A percentile compares a stretch with the other conserved stretches of the same genome.
phyloP scores from a whole-genome alignment of 371 early-diverging fungal genomes.

The Mortierella sp. region DNA sequence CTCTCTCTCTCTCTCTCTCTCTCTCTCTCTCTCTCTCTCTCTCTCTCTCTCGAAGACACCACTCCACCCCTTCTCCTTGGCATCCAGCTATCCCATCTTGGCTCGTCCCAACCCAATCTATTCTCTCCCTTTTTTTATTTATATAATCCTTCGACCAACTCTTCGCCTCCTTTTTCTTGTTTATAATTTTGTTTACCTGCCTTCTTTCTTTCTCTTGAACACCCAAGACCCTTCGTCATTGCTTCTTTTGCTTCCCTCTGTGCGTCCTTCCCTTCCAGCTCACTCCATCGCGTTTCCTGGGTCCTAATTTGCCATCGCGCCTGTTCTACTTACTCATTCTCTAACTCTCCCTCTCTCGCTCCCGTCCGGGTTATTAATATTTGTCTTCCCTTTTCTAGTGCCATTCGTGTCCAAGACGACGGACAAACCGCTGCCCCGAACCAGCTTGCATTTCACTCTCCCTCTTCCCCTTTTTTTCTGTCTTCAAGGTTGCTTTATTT shows the following conservation, averaged over 20 bases:
- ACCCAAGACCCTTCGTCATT: not conserved
- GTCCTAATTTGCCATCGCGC: conserved; percentile 16
- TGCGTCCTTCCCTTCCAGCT: conserved; percentile 19
- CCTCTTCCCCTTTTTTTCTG: not conserved
- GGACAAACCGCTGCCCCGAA: not conserved
- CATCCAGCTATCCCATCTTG: conserved; percentile 22
- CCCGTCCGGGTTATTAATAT: conserved; percentile 23
- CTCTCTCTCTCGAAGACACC: not conserved
- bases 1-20: not conserved
- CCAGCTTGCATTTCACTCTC: not conserved
- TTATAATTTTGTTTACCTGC: conserved; percentile 9
- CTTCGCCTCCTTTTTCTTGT: conserved; percentile 11
- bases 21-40: conserved; percentile 6
- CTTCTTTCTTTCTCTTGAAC: not conserved
- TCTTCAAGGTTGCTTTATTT: not conserved
- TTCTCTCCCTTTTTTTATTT: conserved; percentile 12
- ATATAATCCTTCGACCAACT: not conserved
- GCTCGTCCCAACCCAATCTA: conserved; percentile 16
- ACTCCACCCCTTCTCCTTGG: conserved; percentile 22
- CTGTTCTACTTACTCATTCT: conserved; percentile 4
- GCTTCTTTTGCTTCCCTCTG: not conserved
- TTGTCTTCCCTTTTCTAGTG: not conserved
- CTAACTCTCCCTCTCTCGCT: not conserved
- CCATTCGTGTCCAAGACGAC: not conserved
- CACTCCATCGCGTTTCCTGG: conserved; percentile 6